These are phyloP conservation scores for Barnettozyma sp. DNA, from an alignment of 805 yeast genomes.

Conservation along the genomic window DNA sequence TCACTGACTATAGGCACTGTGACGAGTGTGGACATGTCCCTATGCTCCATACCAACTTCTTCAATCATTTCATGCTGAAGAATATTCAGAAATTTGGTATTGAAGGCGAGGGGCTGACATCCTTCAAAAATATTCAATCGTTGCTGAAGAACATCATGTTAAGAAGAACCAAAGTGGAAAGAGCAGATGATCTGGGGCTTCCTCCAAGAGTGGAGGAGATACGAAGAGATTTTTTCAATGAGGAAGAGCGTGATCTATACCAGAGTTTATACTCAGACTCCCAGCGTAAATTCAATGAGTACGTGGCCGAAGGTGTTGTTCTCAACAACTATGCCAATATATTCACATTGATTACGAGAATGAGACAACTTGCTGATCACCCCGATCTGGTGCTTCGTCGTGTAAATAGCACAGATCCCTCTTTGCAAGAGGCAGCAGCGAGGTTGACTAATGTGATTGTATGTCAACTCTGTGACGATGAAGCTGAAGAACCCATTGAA, in stretches of 20 bases:
- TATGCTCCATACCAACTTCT: slow-evolving; percentile 91
- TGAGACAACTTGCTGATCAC: slow-evolving; percentile 98
- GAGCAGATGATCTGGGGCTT: slow-evolving; percentile 95
- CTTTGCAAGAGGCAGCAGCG: slow-evolving; percentile 16
- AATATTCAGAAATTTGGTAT: slow-evolving; percentile 85
- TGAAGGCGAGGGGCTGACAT: slow-evolving; percentile 70
- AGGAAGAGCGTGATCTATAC: slow-evolving; percentile 91
- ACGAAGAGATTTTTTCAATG: slow-evolving; percentile 81
- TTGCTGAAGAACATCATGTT: slow-evolving; percentile 79
- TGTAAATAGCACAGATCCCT: slow-evolving; percentile 36
- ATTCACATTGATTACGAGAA: slow-evolving; percentile 89
- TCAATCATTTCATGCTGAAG: slow-evolving; percentile 92
- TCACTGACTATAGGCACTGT: slow-evolving; percentile 77
- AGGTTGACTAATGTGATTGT: slow-evolving; percentile 44
- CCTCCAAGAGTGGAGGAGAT: slow-evolving; percentile 95
- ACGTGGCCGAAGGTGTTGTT: slow-evolving; percentile 94
- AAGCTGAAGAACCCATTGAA: slow-evolving; percentile 95
- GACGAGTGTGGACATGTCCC: slow-evolving; percentile 85
- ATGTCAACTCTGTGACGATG: slow-evolving; percentile 94
- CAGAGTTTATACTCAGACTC: slow-evolving; percentile 82
- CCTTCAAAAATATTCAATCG: slow-evolving; percentile 71
- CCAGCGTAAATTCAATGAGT: slow-evolving; percentile 81
- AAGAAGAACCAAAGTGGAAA: slow-evolving; percentile 88
- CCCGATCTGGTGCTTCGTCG: slow-evolving; percentile 89
- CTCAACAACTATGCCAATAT: slow-evolving; percentile 95